phyloP scores from a whole-genome alignment of 305 asterid genomes.

The Nicotiana rustica region DNA sequence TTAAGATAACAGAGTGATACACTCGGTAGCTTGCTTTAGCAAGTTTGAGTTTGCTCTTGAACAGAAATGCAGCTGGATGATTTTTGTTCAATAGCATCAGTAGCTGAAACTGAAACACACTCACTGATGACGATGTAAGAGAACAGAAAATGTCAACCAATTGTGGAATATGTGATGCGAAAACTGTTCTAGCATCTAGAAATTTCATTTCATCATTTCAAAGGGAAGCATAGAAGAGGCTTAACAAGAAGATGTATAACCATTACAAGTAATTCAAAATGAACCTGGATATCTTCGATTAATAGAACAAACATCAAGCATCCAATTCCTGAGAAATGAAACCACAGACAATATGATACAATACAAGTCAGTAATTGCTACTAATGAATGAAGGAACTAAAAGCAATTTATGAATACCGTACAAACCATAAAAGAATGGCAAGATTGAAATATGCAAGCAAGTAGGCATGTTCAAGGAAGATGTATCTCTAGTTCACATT shows the following conservation, averaged over 20 bases:
- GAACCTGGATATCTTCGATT: conserved; percentile 30
- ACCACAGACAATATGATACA: background rate
- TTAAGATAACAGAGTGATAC: background rate
- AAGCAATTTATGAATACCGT: background rate
- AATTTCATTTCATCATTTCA: conserved; percentile 28
- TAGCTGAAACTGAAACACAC: conserved; percentile 26
- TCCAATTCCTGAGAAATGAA: conserved; percentile 32
- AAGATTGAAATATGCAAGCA: background rate
- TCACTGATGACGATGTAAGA: conserved; percentile 20
- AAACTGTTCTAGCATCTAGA: conserved; percentile 28
- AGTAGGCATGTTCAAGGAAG: background rate
- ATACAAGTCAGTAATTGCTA: conserved; percentile 13
- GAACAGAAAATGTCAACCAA: background rate
- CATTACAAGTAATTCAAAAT: conserved; percentile 24
- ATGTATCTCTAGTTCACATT: background rate
- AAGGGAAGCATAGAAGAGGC: conserved; percentile 10
- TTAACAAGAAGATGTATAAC: conserved; percentile 19
- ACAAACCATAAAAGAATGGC: conserved; percentile 5
- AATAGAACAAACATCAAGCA: conserved; percentile 30
- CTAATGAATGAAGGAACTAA: background rate
- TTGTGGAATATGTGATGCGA: conserved; percentile 12
- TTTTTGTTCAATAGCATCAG: background rate
- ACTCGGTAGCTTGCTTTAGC: conserved; percentile 9
- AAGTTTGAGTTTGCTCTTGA: conserved; percentile 12
- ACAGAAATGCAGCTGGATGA: conserved; percentile 30